A percentile compares a stretch with the other conserved stretches of the same genome.
Evolutionary conservation across 495 filamentous ascomycete genomes (phyloP).

Genomic region (Amniculicola lignicola): DNA sequence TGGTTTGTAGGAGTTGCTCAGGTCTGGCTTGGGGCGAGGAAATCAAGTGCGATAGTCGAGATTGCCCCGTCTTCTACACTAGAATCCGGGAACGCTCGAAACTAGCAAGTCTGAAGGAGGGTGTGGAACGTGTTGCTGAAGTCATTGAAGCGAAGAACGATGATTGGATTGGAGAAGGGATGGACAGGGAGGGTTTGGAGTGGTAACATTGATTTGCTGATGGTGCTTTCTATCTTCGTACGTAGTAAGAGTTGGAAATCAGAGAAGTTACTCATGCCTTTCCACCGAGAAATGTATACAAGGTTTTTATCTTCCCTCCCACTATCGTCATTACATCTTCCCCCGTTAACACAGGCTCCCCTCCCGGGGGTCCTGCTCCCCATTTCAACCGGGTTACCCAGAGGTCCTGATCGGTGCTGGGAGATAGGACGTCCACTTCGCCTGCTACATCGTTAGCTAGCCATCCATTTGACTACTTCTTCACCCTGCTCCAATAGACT

Average conservation of each 20-base stretch:
- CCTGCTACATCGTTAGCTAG: background rate
- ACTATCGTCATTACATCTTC: slow-evolving; percentile 14
- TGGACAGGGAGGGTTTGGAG: slow-evolving; percentile 8
- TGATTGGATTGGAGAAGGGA: background rate
- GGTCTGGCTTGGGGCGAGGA: slow-evolving; percentile 68
- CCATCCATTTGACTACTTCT: background rate
- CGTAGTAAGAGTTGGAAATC: no score
- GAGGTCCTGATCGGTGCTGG: background rate
- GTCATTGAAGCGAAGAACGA: slow-evolving; percentile 35
- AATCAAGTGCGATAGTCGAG: slow-evolving; percentile 80
- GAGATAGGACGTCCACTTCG: background rate
- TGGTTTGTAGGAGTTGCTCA: slow-evolving; percentile 79
- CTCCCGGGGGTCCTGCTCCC: slow-evolving; percentile 4
- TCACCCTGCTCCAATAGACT: background rate
- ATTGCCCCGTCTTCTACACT: slow-evolving; percentile 92
- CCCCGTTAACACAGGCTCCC: slow-evolving; percentile 3
- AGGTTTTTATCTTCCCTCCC: slow-evolving; percentile 6
- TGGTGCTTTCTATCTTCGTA: no score
- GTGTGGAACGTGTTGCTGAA: slow-evolving; percentile 35
- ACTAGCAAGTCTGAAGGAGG: slow-evolving; percentile 55
- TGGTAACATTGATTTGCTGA: no score
- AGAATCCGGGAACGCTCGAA: slow-evolving; percentile 66
- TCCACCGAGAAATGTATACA: slow-evolving; percentile 8
- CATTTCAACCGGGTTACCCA: slow-evolving; percentile 15
- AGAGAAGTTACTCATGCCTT: no score